Evolutionary conservation across 1,284 basidiomycete genomes (phyloP).

Genomic region (Coniophora puteana): DNA sequence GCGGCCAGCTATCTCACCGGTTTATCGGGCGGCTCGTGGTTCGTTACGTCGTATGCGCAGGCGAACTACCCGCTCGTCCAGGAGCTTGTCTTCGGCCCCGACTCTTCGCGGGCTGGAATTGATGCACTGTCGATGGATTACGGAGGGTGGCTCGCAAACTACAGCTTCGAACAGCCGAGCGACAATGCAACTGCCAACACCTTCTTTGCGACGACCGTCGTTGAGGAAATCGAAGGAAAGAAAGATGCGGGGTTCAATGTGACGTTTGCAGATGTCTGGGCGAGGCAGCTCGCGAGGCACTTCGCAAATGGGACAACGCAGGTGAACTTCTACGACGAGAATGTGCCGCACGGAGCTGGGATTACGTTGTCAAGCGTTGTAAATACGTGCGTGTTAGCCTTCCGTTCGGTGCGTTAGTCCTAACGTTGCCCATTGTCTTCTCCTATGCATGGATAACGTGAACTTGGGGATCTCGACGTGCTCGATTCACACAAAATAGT

Average conservation of each 20-base stretch:
- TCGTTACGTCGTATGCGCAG: conserved; percentile 28
- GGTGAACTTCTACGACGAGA: conserved; percentile 20
- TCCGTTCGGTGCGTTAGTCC: neutral
- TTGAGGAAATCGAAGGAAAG: conserved; percentile 23
- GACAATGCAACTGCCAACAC: conserved; percentile 1
- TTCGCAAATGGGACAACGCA: conserved; percentile 28
- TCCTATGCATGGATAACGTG: neutral
- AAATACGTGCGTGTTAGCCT: conserved; percentile 16
- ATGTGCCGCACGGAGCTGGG: conserved; percentile 24
- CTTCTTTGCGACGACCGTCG: conserved; percentile 13
- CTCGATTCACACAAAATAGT: too few relatives aligned
- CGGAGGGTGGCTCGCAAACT: conserved; percentile 4
- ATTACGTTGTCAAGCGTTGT: conserved; percentile 22
- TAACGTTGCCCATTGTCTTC: neutral
- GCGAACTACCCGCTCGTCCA: conserved; percentile 31
- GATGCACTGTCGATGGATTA: conserved; percentile 11
- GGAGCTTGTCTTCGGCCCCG: conserved; percentile 24
- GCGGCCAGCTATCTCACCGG: conserved; percentile 34
- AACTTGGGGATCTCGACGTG: too few relatives aligned
- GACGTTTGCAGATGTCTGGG: conserved; percentile 26
- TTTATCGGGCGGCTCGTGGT: conserved; percentile 33
- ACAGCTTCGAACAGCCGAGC: neutral
- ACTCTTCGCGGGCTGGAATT: conserved; percentile 5
- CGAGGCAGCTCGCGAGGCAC: conserved; percentile 25
- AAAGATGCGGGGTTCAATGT: conserved; percentile 20